Conservation (phyloP, 768 basidiomycete genomes). For the Candolleomyces aberdarensis region DNA sequence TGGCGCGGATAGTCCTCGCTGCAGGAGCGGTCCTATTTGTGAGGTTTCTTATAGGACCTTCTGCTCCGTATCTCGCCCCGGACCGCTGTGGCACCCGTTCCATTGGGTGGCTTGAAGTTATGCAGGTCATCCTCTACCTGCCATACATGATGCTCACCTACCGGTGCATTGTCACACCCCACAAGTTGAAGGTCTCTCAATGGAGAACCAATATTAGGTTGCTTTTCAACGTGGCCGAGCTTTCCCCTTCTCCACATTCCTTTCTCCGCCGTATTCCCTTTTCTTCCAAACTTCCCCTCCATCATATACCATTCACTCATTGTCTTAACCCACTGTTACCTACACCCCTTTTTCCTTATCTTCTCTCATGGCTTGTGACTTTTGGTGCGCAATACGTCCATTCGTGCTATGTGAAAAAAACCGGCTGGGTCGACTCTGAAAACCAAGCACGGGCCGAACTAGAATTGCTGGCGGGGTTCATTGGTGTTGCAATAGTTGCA, state of each 20-base stretch:
- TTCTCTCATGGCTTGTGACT: neutral
- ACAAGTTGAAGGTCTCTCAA: neutral
- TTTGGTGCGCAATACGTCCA: too few relatives aligned
- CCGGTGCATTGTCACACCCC: neutral
- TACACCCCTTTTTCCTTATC: neutral
- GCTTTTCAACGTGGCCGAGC: neutral
- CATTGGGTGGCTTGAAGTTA: neutral
- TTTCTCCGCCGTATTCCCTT: neutral
- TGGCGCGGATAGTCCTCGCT: too few relatives aligned
- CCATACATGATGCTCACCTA: neutral
- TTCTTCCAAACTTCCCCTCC: neutral
- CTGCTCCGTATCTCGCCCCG: neutral
- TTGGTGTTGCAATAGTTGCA: neutral
- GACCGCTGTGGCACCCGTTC: too few relatives aligned
- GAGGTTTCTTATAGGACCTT: neutral
- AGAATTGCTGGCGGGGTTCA: neutral
- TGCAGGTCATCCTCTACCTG: neutral
- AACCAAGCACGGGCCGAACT: too few relatives aligned
- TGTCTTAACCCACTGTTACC: neutral
- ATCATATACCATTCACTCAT: neutral
- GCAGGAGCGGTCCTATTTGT: neutral
- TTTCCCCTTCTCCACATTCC: neutral
- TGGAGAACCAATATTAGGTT: neutral
- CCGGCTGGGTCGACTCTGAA: too few relatives aligned
- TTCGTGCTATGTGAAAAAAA: too few relatives aligned